phyloP scores from a whole-genome alignment of 495 filamentous ascomycete species.

The Lichenothelia convexa region DNA sequence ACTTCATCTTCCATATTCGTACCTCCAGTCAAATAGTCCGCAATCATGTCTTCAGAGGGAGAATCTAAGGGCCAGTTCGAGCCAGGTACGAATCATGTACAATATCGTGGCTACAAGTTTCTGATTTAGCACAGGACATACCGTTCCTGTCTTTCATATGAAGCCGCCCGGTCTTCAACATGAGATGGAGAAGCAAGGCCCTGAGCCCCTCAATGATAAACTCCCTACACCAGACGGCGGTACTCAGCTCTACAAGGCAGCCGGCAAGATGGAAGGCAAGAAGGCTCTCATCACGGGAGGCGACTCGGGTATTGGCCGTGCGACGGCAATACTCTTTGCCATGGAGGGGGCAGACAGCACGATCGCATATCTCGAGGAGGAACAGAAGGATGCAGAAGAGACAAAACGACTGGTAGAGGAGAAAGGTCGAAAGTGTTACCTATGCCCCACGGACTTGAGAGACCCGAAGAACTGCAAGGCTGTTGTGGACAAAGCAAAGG shows the following conservation, averaged over 20 bases:
- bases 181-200: slow-evolving; percentile 46
- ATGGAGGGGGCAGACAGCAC: slow-evolving; percentile 66
- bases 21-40: no score
- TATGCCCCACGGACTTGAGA: slow-evolving; percentile 42
- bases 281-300: slow-evolving; percentile 70
- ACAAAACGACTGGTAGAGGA: slow-evolving; percentile 51
- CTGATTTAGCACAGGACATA: slow-evolving; percentile 33
- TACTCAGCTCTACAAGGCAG: slow-evolving; percentile 58
- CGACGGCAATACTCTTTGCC: slow-evolving; percentile 59
- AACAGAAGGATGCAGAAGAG: slow-evolving; percentile 59
- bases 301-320: slow-evolving; percentile 66
- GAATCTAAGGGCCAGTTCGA: slow-evolving; percentile 11
- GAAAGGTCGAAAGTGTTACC: slow-evolving; percentile 41
- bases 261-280: slow-evolving; percentile 57
- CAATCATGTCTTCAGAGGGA: no score
- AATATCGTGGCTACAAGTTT: not conserved
- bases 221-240: slow-evolving; percentile 52
- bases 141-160: slow-evolving; percentile 50
- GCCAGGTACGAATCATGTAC: slow-evolving; percentile 4
- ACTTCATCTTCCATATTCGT: no score
- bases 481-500: slow-evolving; percentile 44
- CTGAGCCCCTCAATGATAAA: slow-evolving; percentile 42
- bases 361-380: slow-evolving; percentile 58
- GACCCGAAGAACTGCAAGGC: slow-evolving; percentile 48
- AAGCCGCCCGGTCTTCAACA: slow-evolving; percentile 48